Conservation (phyloP, 805 yeast species). For the Saturnispora sanitii region DNA sequence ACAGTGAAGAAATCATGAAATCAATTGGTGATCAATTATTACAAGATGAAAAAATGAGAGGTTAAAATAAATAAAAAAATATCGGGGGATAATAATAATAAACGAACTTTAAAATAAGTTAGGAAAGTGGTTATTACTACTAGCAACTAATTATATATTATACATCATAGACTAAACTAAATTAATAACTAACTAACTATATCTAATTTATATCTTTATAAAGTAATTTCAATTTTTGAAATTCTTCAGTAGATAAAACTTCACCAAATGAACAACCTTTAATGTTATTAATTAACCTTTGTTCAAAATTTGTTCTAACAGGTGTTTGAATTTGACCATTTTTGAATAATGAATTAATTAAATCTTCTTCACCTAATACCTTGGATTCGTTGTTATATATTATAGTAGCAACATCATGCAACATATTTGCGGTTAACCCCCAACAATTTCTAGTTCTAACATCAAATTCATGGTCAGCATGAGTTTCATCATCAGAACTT, state of each 20-base stretch:
- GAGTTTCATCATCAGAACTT: conserved; percentile 33
- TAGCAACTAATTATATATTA: background rate
- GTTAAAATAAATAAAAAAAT: conserved; percentile 25
- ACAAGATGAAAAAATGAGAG: conserved; percentile 67
- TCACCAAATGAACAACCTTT: conserved; percentile 36
- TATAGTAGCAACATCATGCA: conserved; percentile 59
- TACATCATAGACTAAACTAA: conserved; percentile 1
- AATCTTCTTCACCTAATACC: conserved; percentile 53
- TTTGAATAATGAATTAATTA: conserved; percentile 44
- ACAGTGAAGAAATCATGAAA: conserved; percentile 65
- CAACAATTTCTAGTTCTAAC: conserved; percentile 57
- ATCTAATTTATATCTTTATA: background rate
- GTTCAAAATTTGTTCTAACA: conserved; percentile 45
- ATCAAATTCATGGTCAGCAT: conserved; percentile 30
- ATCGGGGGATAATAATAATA: no score
- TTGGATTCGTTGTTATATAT: conserved; percentile 30
- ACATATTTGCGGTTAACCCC: conserved; percentile 75
- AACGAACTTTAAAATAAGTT: no score
- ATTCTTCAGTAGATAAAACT: conserved; percentile 31
- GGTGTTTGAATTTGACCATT: conserved; percentile 42
- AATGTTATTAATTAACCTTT: conserved; percentile 36
- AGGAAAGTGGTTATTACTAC: no score
- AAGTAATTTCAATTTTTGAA: conserved; percentile 26
- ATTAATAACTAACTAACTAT: no score
- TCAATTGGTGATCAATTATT: conserved; percentile 64